Percentiles rank a stretch among this genome's conserved stretches.
These are phyloP conservation scores for Clarireedia hainanense DNA, from an alignment of 2,329 filamentous ascomycete species.

Conservation along the genomic window DNA sequence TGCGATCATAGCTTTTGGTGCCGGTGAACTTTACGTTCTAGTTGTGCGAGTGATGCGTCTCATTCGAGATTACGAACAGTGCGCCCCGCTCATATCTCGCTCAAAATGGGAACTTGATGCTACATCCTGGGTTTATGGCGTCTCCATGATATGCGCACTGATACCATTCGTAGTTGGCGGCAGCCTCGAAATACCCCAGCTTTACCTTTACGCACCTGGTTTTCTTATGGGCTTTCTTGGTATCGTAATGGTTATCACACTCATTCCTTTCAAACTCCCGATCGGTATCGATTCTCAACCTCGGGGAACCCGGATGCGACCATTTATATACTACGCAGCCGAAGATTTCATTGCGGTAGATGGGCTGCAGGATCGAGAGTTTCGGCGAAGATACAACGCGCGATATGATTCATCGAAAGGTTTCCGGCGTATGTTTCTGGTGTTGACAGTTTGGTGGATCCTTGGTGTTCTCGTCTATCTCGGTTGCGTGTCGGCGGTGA, in stretches of 20 bases:
- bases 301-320: slow-evolving; percentile 14
- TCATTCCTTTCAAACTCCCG: slow-evolving; percentile 67
- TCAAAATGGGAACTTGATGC: slow-evolving; percentile 20
- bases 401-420: slow-evolving; percentile 16
- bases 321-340: slow-evolving; percentile 21
- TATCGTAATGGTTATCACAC: slow-evolving; percentile 66
- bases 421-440: slow-evolving; percentile 15
- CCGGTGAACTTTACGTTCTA: slow-evolving; percentile 19
- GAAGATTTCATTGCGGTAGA: slow-evolving; percentile 23
- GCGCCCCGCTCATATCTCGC: slow-evolving; percentile 18
- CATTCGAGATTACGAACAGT: slow-evolving; percentile 12
- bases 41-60: slow-evolving; percentile 14
- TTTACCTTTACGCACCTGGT: slow-evolving; percentile 49
- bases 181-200: slow-evolving; percentile 13
- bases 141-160: slow-evolving; percentile 17
- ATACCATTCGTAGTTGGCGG: slow-evolving; percentile 20
- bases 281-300: slow-evolving; percentile 21
- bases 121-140: slow-evolving; percentile 20
- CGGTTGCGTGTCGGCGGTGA: slow-evolving; percentile 16
- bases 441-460: slow-evolving; percentile 19
- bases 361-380: slow-evolving; percentile 20
- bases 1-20: slow-evolving; percentile 16
- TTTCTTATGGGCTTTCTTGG: slow-evolving; percentile 80
- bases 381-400: slow-evolving; percentile 17
- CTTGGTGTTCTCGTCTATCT: slow-evolving; percentile 15